Evolutionary conservation across 225 moss, liverwort and hornwort genomes (phyloP), one percentile per base, ranked within the genome.

Genomic region (Lunularia cruciata): DNA sequence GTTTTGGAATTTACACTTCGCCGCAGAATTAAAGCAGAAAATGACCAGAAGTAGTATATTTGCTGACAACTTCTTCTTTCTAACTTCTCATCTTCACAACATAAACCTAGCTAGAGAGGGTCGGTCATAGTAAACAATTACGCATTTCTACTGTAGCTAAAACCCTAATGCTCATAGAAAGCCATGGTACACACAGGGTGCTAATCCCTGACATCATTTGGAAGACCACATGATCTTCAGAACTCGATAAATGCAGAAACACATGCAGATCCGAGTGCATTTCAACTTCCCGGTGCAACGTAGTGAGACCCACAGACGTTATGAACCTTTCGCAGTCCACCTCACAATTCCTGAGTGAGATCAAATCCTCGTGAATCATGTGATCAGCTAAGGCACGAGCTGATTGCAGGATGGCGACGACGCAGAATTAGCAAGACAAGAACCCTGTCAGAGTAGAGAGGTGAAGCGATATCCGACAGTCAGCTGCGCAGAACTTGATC

Each of bases 121-220:
- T 37, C 60, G 39, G 72, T 45, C 36, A 61, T 25, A 47, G 10
- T 60, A 59, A 42, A 39, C 39, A 61, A 40, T 35, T 61, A 40
- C 61, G 38, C 39, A 40, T 39, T 37, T 39, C 72, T 67, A 67
- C 28, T 9, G 56, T 67, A 26, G 54, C 48, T 70, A 57, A 63
- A 70, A 18, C 64, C 42, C 63, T 68, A 56, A 57, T 28, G 2
- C 22, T 53, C 27, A 60, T 52, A 54, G 42, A 47, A 65, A 55
- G 19, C 67, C 67, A 77, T 72, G 72, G 67, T 77, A 77, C 77
- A 77, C 52, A 15, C 55, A 72, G 47, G 72, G 48, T 59, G 31
- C 13, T 54, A 31, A 28, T 62, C 68, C 67, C 62, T 68, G 54
- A 30, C 45, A 67, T 71, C 47, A 28, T 37, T 30, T 46, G 45